Evolutionary conservation across 805 yeast species (phyloP).

Genomic region (Candida xiaguanensis): DNA sequence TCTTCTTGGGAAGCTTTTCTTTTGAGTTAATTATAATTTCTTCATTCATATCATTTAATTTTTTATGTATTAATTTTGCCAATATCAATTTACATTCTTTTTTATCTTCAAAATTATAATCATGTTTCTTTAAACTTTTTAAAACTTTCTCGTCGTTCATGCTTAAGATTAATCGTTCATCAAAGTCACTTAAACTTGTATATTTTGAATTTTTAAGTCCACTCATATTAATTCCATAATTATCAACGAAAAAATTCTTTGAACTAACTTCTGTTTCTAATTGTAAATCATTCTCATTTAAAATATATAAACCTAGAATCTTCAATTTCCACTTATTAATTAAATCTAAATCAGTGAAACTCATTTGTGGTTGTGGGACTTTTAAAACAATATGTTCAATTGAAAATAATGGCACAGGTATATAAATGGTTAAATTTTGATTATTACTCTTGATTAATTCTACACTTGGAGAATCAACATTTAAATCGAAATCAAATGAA

Average conservation of each 20-base stretch:
- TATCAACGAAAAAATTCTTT: slow-evolving; percentile 18
- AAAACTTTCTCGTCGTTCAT: slow-evolving; percentile 23
- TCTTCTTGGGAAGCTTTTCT: slow-evolving; percentile 18
- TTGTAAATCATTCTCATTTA: slow-evolving; percentile 23
- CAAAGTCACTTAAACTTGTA: slow-evolving; percentile 16
- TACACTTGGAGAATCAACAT: slow-evolving; percentile 31
- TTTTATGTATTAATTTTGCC: slow-evolving; percentile 22
- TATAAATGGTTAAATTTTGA: slow-evolving; percentile 24
- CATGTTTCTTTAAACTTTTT: slow-evolving; percentile 14
- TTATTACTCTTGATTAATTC: slow-evolving; percentile 25
- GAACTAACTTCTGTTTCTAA: slow-evolving; percentile 12
- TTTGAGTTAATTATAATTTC: slow-evolving; percentile 9
- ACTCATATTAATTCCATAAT: slow-evolving; percentile 26
- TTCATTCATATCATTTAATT: slow-evolving; percentile 19
- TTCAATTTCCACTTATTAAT: slow-evolving; percentile 30
- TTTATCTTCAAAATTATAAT: slow-evolving; percentile 15
- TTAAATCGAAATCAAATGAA: slow-evolving; percentile 34
- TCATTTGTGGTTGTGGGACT: slow-evolving; percentile 19
- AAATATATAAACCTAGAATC: slow-evolving; percentile 24
- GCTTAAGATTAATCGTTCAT: slow-evolving; percentile 15
- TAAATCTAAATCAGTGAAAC: slow-evolving; percentile 15
- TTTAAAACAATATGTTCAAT: slow-evolving; percentile 26
- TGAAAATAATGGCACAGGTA: slow-evolving; percentile 34
- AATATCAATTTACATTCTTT: slow-evolving; percentile 19
- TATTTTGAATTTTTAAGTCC: background rate